A percentile compares a stretch with the other conserved stretches of the same genome.
Evolutionary conservation across 768 basidiomycete genomes (phyloP).

Genomic region (Gymnopilus junonius): DNA sequence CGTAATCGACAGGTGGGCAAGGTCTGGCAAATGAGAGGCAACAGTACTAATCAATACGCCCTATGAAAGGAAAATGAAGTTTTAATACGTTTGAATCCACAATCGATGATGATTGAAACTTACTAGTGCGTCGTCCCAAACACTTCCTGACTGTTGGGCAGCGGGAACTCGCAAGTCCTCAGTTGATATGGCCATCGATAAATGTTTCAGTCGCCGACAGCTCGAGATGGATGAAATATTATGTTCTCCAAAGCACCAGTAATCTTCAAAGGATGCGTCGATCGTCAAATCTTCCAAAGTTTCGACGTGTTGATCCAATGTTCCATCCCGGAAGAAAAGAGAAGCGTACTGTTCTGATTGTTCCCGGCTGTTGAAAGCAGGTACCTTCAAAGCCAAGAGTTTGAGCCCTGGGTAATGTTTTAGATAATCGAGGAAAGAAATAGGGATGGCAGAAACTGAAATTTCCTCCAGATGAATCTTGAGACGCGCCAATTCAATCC

Average conservation of each 20-base stretch:
- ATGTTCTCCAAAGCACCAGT: conserved; percentile 2
- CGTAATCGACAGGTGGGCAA: not conserved
- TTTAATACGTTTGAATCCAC: not conserved
- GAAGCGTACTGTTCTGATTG: not conserved
- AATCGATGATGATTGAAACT: not conserved
- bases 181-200: not conserved
- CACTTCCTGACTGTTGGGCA: not conserved
- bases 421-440: not conserved
- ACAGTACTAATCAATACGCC: not conserved
- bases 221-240: not conserved
- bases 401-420: not conserved
- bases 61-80: too few relatives aligned
- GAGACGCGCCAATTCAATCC: not conserved
- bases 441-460: not conserved
- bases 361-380: not conserved
- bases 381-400: not conserved
- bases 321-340: not conserved
- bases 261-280: not conserved
- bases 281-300: not conserved
- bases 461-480: not conserved
- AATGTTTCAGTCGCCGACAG: not conserved
- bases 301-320: not conserved
- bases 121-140: not conserved
- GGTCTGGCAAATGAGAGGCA: not conserved
- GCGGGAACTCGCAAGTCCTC: not conserved